Conservation (phyloP, 257 asterid genomes). For the Apocynum venetum region DNA sequence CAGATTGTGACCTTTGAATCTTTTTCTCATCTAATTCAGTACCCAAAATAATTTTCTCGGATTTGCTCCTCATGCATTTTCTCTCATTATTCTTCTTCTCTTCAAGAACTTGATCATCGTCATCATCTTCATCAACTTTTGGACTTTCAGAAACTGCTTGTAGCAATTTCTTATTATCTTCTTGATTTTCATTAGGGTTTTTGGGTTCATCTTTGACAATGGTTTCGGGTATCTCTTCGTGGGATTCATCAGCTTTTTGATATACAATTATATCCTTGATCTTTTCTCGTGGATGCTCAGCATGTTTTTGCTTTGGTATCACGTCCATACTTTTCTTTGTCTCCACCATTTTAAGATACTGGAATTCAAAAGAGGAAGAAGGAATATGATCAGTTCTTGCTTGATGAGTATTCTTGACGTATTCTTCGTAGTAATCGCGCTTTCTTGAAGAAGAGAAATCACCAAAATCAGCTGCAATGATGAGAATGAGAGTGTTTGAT, state of each 20-base stretch:
- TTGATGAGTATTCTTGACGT: slow-evolving; percentile 13
- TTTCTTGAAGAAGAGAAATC: slow-evolving; percentile 34
- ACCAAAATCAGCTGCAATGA: slow-evolving; percentile 52
- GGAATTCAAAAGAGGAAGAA: slow-evolving; percentile 14
- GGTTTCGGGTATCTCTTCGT: slow-evolving; percentile 4
- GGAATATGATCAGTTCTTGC: background rate
- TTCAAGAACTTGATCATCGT: background rate
- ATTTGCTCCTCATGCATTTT: slow-evolving; percentile 32
- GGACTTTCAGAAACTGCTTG: background rate
- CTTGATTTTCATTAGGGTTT: background rate
- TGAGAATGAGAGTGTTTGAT: slow-evolving; percentile 58
- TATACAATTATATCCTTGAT: slow-evolving; percentile 23
- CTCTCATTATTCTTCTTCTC: slow-evolving; percentile 13
- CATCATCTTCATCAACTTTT: background rate
- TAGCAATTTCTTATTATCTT: background rate
- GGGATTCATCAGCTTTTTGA: background rate
- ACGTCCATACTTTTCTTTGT: background rate
- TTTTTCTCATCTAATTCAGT: slow-evolving; percentile 16
- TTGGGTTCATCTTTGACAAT: background rate
- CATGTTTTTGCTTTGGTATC: background rate
- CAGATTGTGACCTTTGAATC: slow-evolving; percentile 35
- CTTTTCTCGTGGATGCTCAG: slow-evolving; percentile 25
- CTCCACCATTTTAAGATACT: background rate
- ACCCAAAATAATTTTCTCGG: slow-evolving; percentile 22
- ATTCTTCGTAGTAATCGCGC: slow-evolving; percentile 21